These are phyloP conservation scores for Phytophthora macrochlamydospora DNA, from an alignment of 352 stramenopile genomes.

Conservation along the genomic window DNA sequence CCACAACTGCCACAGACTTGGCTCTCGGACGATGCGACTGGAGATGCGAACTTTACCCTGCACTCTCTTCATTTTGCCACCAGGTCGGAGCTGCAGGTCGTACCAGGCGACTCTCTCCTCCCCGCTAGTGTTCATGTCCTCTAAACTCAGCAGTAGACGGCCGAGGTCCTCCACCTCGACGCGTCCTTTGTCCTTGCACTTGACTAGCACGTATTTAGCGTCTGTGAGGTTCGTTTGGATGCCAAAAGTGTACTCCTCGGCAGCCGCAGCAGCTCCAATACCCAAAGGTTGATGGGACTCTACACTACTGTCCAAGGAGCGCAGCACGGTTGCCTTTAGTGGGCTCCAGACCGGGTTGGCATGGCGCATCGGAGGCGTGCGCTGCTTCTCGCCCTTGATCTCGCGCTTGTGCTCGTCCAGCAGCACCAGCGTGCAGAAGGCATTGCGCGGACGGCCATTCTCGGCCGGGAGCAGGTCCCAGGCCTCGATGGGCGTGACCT, in stretches of 20 bases:
- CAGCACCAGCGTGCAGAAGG: slow-evolving; percentile 86
- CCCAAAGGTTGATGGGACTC: slow-evolving; percentile 87
- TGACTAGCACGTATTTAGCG: slow-evolving; percentile 85
- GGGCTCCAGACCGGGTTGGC: slow-evolving; percentile 81
- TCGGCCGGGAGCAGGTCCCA: slow-evolving; percentile 71
- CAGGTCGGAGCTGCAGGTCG: slow-evolving; percentile 79
- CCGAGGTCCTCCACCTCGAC: slow-evolving; percentile 85
- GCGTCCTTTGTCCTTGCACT: slow-evolving; percentile 89
- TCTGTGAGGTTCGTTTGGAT: slow-evolving; percentile 75
- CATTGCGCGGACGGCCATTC: slow-evolving; percentile 62
- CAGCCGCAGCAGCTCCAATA: slow-evolving; percentile 78
- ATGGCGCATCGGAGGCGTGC: slow-evolving; percentile 69
- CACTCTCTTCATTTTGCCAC: slow-evolving; percentile 87
- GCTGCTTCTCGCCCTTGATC: slow-evolving; percentile 89
- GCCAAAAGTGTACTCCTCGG: slow-evolving; percentile 89
- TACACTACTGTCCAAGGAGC: slow-evolving; percentile 74
- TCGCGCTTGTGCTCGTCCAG: slow-evolving; percentile 85
- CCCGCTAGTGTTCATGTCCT: slow-evolving; percentile 85
- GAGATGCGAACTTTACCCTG: slow-evolving; percentile 85
- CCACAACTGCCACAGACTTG: slow-evolving; percentile 86
- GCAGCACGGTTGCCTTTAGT: slow-evolving; percentile 79
- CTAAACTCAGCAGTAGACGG: slow-evolving; percentile 75
- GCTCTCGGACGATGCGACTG: slow-evolving; percentile 84
- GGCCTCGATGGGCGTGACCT: slow-evolving; percentile 86
- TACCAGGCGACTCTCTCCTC: slow-evolving; percentile 87